Base-by-base conservation (phyloP, 176 grass and related monocot genomes). In the Carex kokanica region DNA sequence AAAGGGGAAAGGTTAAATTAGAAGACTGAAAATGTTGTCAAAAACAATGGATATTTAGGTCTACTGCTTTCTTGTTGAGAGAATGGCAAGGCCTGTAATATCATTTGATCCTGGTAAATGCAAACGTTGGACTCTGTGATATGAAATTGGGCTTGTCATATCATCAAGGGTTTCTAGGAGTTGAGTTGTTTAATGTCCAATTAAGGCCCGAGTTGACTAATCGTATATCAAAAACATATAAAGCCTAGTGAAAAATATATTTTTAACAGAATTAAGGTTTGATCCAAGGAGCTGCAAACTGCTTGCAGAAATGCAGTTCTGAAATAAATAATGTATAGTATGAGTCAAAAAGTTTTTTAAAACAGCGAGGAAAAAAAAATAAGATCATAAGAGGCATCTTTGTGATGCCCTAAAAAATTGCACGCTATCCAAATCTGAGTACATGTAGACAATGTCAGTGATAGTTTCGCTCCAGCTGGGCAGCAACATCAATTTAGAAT, bases 81-180 rank as follows among this genome's bases (percentile, higher is more conserved):
- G 9, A 69, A 41, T 69, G 16, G 16, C 34, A 2, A 41, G 32
- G 65, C 34, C n/a, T 69, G 31, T 41, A 11, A 21, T 74, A 27
- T 14, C 71, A 74, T 74, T 74, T 52, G 69, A 21, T 70, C 9
- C 40, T 73, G 69, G 70, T 49, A 74, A 72, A 49, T 74, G 70
- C n/a, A 2, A 69, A 41, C 4, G 23, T 20, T 74, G 10, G n/a
- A 74, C 34, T 70, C 70, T 45, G 40, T 74, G 20, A 49, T 74
- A 51, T 51, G 70, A 74, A 25, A 74, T 74, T 45, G 43, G 4
- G 8, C 45, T 74, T 74, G 18, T 25, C 13, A 21, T 51, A 47
- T 3, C 18, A 52, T 49, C 9, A 45, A 49, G 0, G 20, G 21
- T 47, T 74, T 12, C 25, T 47, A 51, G 70, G 43, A 74, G 70